These are phyloP conservation scores for Apiospora kogelbergensis DNA, from an alignment of 2,329 filamentous ascomycete species.

Conservation along the genomic window DNA sequence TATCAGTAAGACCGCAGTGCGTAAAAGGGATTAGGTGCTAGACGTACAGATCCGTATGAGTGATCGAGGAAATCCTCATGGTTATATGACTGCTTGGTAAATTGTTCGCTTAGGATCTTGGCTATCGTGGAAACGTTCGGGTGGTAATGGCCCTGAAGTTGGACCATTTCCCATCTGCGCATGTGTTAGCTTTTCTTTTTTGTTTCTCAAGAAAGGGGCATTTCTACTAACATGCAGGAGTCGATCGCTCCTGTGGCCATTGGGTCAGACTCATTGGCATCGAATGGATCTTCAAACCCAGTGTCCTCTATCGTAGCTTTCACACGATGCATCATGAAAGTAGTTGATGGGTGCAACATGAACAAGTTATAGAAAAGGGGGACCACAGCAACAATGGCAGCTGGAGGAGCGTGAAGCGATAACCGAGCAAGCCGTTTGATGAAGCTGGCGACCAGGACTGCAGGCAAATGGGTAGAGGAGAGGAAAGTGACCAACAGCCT, in stretches of 20 bases:
- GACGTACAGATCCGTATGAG: conserved; percentile 74
- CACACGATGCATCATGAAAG: conserved; percentile 92
- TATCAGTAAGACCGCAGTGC: background rate
- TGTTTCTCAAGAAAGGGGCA: no score
- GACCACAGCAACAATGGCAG: conserved; percentile 82
- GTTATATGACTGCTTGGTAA: conserved; percentile 92
- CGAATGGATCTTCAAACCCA: conserved; percentile 71
- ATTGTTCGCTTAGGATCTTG: conserved; percentile 95
- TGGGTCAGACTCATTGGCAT: conserved; percentile 74
- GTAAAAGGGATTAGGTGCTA: background rate
- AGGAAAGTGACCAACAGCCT: conserved; percentile 89
- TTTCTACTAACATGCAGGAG: conserved; percentile 63
- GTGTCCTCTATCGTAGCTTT: conserved; percentile 60
- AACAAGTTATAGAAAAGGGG: conserved; percentile 96
- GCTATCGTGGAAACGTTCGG: conserved; percentile 79
- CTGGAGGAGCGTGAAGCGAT: conserved; percentile 83
- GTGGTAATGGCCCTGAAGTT: conserved; percentile 90
- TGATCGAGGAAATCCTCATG: conserved; percentile 98
- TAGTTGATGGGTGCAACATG: conserved; percentile 84
- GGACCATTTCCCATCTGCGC: conserved; percentile 78
- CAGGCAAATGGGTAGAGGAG: conserved; percentile 87
- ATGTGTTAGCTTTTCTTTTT: no score
- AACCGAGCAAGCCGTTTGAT: conserved; percentile 89
- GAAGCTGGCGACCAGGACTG: conserved; percentile 88
- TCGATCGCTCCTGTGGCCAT: conserved; percentile 86